Evolutionary conservation across 2,329 filamentous ascomycete genomes (phyloP), one percentile per base, ranked within the genome.

Genomic region (Diaporthe citriasiana): DNA sequence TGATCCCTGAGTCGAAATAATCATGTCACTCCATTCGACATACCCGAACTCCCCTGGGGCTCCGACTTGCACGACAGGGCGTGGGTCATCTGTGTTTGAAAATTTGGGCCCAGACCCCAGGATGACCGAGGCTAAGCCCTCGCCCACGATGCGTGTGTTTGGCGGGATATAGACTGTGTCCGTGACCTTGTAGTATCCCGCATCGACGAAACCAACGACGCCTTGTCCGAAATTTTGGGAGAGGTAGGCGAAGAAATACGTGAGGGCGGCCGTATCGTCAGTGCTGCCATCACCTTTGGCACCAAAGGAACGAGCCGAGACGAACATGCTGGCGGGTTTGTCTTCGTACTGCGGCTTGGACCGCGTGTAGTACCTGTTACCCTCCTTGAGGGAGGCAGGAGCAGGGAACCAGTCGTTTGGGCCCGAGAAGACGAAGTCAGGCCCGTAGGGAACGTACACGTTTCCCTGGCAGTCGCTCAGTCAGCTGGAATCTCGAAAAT

Each of bases 21-120:
- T 88, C 78, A 93, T 90, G 80, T 95, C 93, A 6, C 89, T 91
- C 85, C 92, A 90, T 81, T 95, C 93, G 25, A 95, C 85, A 19
- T 84, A 85, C 8, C 94, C 94, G 13, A 81, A 81, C 33, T 94
- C 89, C 4, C 93, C 92, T 0, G 89, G 84, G 3, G 78, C 82
- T 17, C 90, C 90, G 4, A 92, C 84, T 77, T 91, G 89, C 1
- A 95, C 85, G 0, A 95, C 90, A 0, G 91, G 89, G 47, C 89
- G 84, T 0, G 93, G 93, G 60, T 85, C 86, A 73, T 83, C 86
- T 63, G 89, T 87, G 77, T 91, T 85, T 69, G 87, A 84, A 79
- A 92, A 93, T 72, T 83, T 87, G 22, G 78, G 72, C 0, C 92
- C 92, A 17, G 85, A 86, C 1, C 88, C 91, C 81, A 91, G 84